Conservation (phyloP, 2,329 filamentous ascomycete species). For the Plectosphaerella plurivora region DNA sequence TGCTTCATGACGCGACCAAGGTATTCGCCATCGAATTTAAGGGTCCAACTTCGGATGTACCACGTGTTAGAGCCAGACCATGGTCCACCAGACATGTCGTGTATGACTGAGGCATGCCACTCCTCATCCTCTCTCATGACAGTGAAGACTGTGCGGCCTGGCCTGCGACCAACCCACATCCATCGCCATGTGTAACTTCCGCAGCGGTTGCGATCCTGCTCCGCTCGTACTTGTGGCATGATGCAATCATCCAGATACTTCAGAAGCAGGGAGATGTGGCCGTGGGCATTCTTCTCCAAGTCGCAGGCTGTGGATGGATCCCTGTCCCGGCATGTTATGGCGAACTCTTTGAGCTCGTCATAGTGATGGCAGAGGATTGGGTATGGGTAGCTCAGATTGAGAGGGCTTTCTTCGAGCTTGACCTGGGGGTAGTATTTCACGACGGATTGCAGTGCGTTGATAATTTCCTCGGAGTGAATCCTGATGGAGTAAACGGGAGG, state of each 20-base stretch:
- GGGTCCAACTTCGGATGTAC: background rate
- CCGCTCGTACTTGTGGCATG: background rate
- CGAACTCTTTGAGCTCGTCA: background rate
- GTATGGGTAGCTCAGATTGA: conserved; percentile 6
- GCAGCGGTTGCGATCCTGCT: background rate
- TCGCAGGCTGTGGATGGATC: background rate
- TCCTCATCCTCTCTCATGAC: background rate
- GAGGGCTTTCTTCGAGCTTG: conserved; percentile 3
- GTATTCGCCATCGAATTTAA: background rate
- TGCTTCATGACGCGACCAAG: background rate
- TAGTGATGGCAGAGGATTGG: conserved; percentile 2
- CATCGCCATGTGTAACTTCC: background rate
- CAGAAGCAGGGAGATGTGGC: background rate
- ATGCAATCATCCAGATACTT: background rate
- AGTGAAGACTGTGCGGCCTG: background rate
- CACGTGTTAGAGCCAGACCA: background rate
- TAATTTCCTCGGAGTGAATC: conserved; percentile 9
- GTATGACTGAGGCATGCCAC: background rate
- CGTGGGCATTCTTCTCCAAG: background rate
- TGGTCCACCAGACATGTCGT: background rate
- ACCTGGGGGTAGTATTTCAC: conserved; percentile 12
- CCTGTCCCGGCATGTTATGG: background rate
- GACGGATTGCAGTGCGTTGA: conserved; percentile 11
- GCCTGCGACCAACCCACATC: background rate
- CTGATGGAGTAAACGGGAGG: background rate